Evolutionary conservation across 495 filamentous ascomycete genomes (phyloP).

Genomic region (Paragyromitra xinjiangensis): DNA sequence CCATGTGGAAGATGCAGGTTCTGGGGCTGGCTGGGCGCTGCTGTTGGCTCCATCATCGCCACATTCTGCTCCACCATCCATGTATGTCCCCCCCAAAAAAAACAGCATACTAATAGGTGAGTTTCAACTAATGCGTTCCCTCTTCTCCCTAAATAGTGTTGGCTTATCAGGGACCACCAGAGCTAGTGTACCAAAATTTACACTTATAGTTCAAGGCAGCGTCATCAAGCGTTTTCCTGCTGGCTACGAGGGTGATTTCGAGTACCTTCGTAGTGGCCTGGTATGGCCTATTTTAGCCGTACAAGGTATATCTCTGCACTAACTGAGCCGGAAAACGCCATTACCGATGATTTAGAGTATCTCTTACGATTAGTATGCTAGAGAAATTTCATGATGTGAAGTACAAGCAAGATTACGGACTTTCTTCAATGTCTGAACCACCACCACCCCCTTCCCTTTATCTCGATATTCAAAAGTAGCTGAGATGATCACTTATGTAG

Average conservation of each 20-base stretch:
- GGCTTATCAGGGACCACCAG: constrained; percentile 1
- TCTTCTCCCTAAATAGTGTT: constrained; percentile 14
- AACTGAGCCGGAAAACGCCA: background rate
- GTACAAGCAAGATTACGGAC: background rate
- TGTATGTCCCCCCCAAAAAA: constrained; percentile 6
- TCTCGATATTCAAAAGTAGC: background rate
- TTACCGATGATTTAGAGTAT: constrained; percentile 1
- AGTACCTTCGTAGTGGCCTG: background rate
- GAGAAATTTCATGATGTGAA: constrained; percentile 1
- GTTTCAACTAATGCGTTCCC: constrained; percentile 15
- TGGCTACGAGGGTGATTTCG: background rate
- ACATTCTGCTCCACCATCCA: background rate
- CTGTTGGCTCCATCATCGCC: constrained; percentile 2
- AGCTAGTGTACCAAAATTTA: constrained; percentile 19
- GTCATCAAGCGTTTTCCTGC: background rate
- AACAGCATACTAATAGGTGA: constrained; percentile 2
- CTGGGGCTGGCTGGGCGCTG: constrained; percentile 1
- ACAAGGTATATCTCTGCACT: background rate
- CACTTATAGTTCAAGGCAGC: background rate
- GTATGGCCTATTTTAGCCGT: constrained; percentile 3
- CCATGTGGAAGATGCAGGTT: background rate
- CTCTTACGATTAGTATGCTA: constrained; percentile 5
- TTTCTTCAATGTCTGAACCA: background rate
- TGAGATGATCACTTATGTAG: constrained; percentile 8
- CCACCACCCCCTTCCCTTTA: background rate